These are phyloP conservation scores for Hymenoscyphus linearis DNA, from an alignment of 2,329 filamentous ascomycete species.

Conservation along the genomic window DNA sequence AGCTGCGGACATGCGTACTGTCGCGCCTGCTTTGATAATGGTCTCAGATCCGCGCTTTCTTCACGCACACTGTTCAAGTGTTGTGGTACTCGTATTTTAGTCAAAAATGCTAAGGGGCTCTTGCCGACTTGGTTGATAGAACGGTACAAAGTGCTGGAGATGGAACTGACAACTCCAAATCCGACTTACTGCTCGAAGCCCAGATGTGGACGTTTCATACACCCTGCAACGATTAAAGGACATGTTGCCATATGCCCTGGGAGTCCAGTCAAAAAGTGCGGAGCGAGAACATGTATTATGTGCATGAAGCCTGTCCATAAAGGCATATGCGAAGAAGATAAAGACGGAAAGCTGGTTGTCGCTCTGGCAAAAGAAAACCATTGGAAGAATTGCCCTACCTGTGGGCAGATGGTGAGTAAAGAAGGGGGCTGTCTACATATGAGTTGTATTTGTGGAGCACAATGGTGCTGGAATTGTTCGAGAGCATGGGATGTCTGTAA, in stretches of 20 bases:
- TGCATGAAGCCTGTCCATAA: conserved; percentile 22
- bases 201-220: conserved; percentile 26
- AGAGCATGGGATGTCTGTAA: neutral
- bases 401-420: conserved; percentile 25
- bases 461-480: conserved; percentile 29
- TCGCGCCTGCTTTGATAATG: conserved; percentile 18
- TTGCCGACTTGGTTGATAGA: conserved; percentile 13
- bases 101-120: neutral
- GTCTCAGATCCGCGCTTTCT: conserved; percentile 19
- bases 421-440: conserved; percentile 30
- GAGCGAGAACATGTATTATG: conserved; percentile 20
- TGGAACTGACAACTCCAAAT: conserved; percentile 26
- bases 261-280: conserved; percentile 10
- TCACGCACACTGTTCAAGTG: conserved; percentile 19
- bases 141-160: conserved; percentile 21
- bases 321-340: conserved; percentile 27
- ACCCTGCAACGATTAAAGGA: conserved; percentile 21
- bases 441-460: conserved; percentile 26
- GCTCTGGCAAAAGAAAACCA: conserved; percentile 22
- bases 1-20: conserved; percentile 22
- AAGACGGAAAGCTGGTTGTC: conserved; percentile 19
- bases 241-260: conserved; percentile 19
- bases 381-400: conserved; percentile 28
- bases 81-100: conserved; percentile 11
- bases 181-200: conserved; percentile 25